Evolutionary conservation across 164 flowering plant genomes (phyloP), one percentile per base, ranked within the genome.

Genomic region (Malania oleifera): DNA sequence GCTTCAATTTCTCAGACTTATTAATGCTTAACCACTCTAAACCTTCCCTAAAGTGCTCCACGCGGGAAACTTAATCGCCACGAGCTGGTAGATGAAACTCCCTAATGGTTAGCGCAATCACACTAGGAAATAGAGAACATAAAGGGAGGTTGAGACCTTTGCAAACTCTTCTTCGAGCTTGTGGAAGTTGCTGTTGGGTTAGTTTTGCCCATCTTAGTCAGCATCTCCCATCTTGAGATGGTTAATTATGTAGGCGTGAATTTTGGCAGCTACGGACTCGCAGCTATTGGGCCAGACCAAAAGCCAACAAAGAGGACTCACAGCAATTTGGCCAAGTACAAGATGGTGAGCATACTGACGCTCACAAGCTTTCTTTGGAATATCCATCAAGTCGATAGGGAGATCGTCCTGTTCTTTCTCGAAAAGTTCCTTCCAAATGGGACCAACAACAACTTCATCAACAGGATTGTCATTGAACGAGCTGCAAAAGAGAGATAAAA

Each of bases 201-300:
- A 5, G 93, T 82, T 72, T 90, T 93, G 54, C 98, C 97, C 77
- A 93, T 83, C 84, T 87, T 73, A 40, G 92, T 73, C 44, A 97
- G 98, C 98, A 92, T 92, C 80, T 89, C 95, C 66, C n/a, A 86
- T 87, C 57, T 66, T 92, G 53, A 92, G 89, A 73, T 92, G 98
- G 66, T 95, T 77, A 47, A 92, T 92, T 27, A 92, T 92, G 73
- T 89, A 86, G 25, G 98, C 86, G 72, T 92, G 97, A 64, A 92
- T 92, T 81, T 92, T 92, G 20, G 89, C 97, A 71, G 98, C 98
- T 79, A n/a, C n/a, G n/a, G n/a, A n/a, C 98, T 75, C 0, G 98
- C 98, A 52, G 35, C 39, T n/a, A 51, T 57, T 43, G 46, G 23
- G 41, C 38, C 31, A n/a, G n/a, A n/a, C n/a, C n/a, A n/a, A n/a